Percentiles rank a stretch among this genome's conserved stretches.
Evolutionary conservation across 768 basidiomycete species (phyloP).

Genomic region (Neoboletus brunneissimus): DNA sequence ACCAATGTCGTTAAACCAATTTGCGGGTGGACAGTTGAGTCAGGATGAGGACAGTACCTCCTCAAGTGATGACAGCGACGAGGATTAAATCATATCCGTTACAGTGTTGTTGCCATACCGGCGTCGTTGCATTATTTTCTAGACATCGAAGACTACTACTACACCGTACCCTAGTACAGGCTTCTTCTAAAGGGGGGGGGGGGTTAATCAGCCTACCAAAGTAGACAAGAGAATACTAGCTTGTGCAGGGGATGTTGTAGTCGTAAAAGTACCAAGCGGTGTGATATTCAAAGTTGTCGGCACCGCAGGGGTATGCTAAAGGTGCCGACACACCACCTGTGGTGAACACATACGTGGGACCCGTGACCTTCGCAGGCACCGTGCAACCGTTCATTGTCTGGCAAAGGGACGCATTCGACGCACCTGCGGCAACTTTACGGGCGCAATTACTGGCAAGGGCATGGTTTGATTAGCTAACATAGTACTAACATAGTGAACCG

Average conservation of each 20-base stretch:
- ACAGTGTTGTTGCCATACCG: conserved; percentile 2
- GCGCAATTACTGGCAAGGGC: too few relatives aligned
- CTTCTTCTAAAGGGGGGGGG: background rate
- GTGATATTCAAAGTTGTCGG: conserved; percentile 3
- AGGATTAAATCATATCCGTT: conserved; percentile 35
- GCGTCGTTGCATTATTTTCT: conserved; percentile 4
- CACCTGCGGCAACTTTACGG: too few relatives aligned
- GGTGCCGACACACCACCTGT: conserved; percentile 42
- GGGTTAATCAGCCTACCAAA: conserved; percentile 16
- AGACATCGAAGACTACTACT: conserved; percentile 1
- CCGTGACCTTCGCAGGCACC: conserved; percentile 66
- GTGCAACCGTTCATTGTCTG: conserved; percentile 59
- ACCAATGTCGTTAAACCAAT: conserved; percentile 51
- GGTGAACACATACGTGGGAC: conserved; percentile 72
- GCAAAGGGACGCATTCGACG: conserved; percentile 41
- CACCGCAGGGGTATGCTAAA: conserved; percentile 27
- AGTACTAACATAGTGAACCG: too few relatives aligned
- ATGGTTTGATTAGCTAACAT: too few relatives aligned
- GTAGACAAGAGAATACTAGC: conserved; percentile 34
- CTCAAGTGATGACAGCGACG: conserved; percentile 55
- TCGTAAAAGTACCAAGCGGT: conserved; percentile 5
- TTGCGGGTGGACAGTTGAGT: conserved; percentile 42
- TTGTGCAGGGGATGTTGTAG: conserved; percentile 24
- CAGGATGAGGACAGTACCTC: conserved; percentile 50
- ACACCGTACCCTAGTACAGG: conserved; percentile 3